phyloP scores from a whole-genome alignment of 2,329 filamentous ascomycete genomes.

The Chaetomium strumarium region DNA sequence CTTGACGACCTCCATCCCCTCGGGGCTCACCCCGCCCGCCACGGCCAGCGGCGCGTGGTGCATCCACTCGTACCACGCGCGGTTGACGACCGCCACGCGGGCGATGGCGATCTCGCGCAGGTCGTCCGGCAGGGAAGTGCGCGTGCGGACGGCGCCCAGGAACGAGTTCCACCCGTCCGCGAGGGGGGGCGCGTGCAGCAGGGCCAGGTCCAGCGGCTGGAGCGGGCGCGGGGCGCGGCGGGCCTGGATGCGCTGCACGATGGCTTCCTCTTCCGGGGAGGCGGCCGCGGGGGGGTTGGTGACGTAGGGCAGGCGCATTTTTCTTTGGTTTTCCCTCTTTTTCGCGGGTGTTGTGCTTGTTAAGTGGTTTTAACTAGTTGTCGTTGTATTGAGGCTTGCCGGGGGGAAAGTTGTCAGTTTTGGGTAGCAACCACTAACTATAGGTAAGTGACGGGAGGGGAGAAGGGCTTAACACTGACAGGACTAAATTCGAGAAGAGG shows the following conservation, averaged over 20 bases:
- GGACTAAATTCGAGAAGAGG: too few relatives aligned
- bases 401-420: too few relatives aligned
- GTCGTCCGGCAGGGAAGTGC: slow-evolving; percentile 44
- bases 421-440: too few relatives aligned
- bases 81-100: slow-evolving; percentile 72
- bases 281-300: slow-evolving; percentile 43
- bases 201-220: slow-evolving; percentile 67
- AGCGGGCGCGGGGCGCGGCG: slow-evolving; percentile 65
- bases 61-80: slow-evolving; percentile 80
- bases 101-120: slow-evolving; percentile 75
- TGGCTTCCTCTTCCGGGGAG: slow-evolving; percentile 44
- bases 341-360: slow-evolving; percentile 18
- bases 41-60: slow-evolving; percentile 66
- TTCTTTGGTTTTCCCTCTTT: too few relatives aligned
- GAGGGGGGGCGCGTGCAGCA: slow-evolving; percentile 67
- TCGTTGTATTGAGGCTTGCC: background rate
- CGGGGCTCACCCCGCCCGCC: slow-evolving; percentile 50
- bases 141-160: slow-evolving; percentile 56
- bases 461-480: too few relatives aligned
- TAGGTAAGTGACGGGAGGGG: too few relatives aligned
- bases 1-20: slow-evolving; percentile 43
- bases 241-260: slow-evolving; percentile 57
- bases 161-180: slow-evolving; percentile 72
- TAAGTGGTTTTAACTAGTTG: background rate
- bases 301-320: slow-evolving; percentile 64